A percentile compares a stretch with the other conserved stretches of the same genome.
Conservation (phyloP, 768 basidiomycete genomes). For the Russula virescens region DNA sequence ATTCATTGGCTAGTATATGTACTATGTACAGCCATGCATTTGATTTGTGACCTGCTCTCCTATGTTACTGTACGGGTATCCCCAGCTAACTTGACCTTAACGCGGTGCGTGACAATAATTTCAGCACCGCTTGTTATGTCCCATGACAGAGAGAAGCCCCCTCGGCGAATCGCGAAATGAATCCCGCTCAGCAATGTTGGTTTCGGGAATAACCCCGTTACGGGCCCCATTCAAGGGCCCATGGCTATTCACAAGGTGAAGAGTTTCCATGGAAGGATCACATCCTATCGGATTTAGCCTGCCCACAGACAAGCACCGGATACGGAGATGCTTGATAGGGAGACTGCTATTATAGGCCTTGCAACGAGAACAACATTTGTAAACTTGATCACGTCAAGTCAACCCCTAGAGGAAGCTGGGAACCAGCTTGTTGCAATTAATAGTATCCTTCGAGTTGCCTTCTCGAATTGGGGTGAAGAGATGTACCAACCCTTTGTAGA, state of each 20-base stretch:
- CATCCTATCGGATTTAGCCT: constrained; percentile 9
- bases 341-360: background rate
- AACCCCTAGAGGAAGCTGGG: constrained; percentile 11
- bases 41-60: constrained; percentile 2
- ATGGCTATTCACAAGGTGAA: constrained; percentile 15
- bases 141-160: background rate
- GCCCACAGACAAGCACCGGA: constrained; percentile 16
- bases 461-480: too few relatives aligned
- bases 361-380: too few relatives aligned
- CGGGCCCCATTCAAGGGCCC: constrained; percentile 10
- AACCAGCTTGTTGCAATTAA: constrained; percentile 13
- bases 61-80: constrained; percentile 14
- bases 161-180: constrained; percentile 14
- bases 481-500: too few relatives aligned
- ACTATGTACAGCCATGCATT: too few relatives aligned
- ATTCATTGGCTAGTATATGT: constrained; percentile 3
- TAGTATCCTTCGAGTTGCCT: background rate
- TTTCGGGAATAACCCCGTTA: background rate
- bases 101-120: constrained; percentile 12
- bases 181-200: background rate
- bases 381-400: background rate
- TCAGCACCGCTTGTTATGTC: constrained; percentile 7
- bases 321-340: background rate
- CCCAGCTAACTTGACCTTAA: constrained; percentile 10
- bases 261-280: background rate